These are phyloP conservation scores for Atkinsonella texensis DNA, from an alignment of 2,329 filamentous ascomycete species.

Conservation along the genomic window DNA sequence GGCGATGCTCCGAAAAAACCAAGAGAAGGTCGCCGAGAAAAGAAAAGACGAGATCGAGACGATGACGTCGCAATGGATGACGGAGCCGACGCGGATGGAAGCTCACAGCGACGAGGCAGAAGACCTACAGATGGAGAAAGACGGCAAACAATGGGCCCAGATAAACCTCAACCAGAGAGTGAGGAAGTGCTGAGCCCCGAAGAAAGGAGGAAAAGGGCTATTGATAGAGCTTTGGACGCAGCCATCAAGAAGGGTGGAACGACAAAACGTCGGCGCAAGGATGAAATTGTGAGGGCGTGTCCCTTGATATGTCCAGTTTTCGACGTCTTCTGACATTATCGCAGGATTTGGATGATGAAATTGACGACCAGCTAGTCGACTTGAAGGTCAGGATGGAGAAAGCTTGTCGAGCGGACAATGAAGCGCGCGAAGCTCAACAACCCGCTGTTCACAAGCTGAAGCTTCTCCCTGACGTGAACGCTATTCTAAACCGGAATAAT, in stretches of 20 bases:
- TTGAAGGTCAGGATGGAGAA: conserved; percentile 85
- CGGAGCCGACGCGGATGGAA: conserved; percentile 31
- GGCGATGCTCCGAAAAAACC: conserved; percentile 60
- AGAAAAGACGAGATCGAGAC: conserved; percentile 43
- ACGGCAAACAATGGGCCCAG: conserved; percentile 28
- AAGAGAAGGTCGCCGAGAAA: conserved; percentile 59
- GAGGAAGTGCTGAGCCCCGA: conserved; percentile 74
- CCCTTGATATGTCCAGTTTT: conserved; percentile 11
- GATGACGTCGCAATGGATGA: conserved; percentile 37
- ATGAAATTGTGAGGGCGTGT: conserved; percentile 60
- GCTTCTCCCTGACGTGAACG: conserved; percentile 81
- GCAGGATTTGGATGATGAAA: conserved; percentile 78
- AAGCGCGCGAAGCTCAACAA: conserved; percentile 63
- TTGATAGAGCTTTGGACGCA: conserved; percentile 79
- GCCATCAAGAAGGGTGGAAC: conserved; percentile 65
- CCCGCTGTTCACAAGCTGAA: conserved; percentile 89
- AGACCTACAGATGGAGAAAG: conserved; percentile 35
- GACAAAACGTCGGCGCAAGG: conserved; percentile 65
- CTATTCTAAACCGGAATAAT: conserved; percentile 79
- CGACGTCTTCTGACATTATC: not conserved
- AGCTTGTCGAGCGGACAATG: conserved; percentile 77
- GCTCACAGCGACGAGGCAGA: conserved; percentile 35
- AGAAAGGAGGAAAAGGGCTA: conserved; percentile 69
- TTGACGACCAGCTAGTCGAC: conserved; percentile 78
- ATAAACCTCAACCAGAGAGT: conserved; percentile 48